Evolutionary conservation across 768 basidiomycete genomes (phyloP).

Genomic region (Cyclocybe cylindracea): DNA sequence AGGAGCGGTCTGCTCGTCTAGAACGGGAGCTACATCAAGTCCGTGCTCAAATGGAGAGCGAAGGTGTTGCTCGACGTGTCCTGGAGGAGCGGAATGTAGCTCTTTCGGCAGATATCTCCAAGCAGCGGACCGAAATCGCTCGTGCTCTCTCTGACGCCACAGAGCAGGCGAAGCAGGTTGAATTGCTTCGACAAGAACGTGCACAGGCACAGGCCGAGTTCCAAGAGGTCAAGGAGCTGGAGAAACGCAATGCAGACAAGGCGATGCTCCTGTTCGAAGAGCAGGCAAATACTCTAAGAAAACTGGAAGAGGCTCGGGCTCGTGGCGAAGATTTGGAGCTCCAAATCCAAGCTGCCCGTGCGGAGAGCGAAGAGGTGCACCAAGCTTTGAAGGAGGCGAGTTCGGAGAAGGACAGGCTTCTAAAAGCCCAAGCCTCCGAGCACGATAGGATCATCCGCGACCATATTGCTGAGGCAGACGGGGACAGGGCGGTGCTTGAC

Average conservation of each 20-base stretch:
- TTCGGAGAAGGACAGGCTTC: conserved; percentile 76
- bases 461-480: conserved; percentile 90
- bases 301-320: conserved; percentile 73
- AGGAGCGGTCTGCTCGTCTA: conserved; percentile 52
- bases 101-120: conserved; percentile 54
- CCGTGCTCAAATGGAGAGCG: conserved; percentile 64
- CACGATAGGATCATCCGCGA: conserved; percentile 72
- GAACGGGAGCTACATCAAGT: conserved; percentile 68
- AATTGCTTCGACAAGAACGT: conserved; percentile 63
- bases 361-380: conserved; percentile 74
- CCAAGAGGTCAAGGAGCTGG: conserved; percentile 68
- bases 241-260: conserved; percentile 63
- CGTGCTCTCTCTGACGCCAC: conserved; percentile 68
- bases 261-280: conserved; percentile 70
- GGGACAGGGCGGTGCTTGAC: conserved; percentile 90
- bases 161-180: conserved; percentile 61
- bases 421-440: conserved; percentile 72
- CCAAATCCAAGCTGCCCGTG: conserved; percentile 68
- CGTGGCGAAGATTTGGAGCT: conserved; percentile 75
- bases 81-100: conserved; percentile 66
- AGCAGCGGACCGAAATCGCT: conserved; percentile 53
- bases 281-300: conserved; percentile 68
- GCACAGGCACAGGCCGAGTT: conserved; percentile 59
- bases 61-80: conserved; percentile 58
- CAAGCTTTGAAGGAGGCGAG: conserved; percentile 67